Evolutionary conservation across 2,329 filamentous ascomycete species (phyloP), one percentile per base, ranked within the genome.

Genomic region (Diplocarpon rosae): DNA sequence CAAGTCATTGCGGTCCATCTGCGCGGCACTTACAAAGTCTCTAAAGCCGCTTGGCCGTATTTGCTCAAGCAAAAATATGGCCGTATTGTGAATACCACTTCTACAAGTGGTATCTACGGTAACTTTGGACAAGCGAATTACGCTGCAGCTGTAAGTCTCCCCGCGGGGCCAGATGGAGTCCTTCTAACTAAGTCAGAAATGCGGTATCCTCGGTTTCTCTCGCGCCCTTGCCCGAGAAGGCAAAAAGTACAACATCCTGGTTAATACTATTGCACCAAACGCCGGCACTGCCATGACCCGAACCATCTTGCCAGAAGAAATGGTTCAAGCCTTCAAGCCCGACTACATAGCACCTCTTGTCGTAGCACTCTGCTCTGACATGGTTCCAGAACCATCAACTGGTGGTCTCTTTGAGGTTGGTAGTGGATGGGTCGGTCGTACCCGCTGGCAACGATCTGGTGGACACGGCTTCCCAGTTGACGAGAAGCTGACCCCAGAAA

Each of bases 91-190:
- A 98, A 98, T 75, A 98, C 92, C 38, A 92, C 92, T 33, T 94
- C 87, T 30, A 96, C 92, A 39, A 93, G 85, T 58, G 92, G 92
- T 67, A 94, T 98, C 66, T 98, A 98, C 64, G 92, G 92, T 57
- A 98, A 95, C 76, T 98, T 98, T 64, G 92, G 92, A 52, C 92
- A 98, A 69, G 86, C 90, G 60, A 98, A 98, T 75, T 98, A 98
- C 66, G 77, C 92, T 51, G 86, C 90, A 47, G 85, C 85, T 46
- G 80, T 85, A 75, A 70, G 80, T 73, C 32, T 1, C 12, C 20
- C n/a, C 5, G 34, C 49, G 5, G 10, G 7, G n/a, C 37, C 62
- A 67, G 33, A 66, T 65, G 53, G 63, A 34, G 7, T 14, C 12
- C 15, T 13, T 13, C 38, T 48, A 32, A 57, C 43, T 15, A 2